Evolutionary conservation across 164 flowering plant species (phyloP), one percentile per base, ranked within the genome.

Genomic region (Aristolochia fimbriata): DNA sequence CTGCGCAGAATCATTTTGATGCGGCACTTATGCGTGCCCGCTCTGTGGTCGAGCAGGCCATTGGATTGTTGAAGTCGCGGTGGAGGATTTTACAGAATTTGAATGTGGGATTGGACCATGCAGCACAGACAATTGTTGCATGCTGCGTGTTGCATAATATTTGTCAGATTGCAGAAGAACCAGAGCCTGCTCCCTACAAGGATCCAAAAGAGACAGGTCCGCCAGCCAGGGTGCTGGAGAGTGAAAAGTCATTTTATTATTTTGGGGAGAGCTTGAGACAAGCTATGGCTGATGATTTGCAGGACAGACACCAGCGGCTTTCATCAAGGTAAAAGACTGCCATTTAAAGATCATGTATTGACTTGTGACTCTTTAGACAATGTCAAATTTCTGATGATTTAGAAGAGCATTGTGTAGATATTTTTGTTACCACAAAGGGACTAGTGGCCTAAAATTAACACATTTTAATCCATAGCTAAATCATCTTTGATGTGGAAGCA

Each of bases 131-230:
- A 0, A 84, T 93, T 61, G 96, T 93, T 25, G 98, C 98, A 7
- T 89, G 97, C 57, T 92, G 97, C 65, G 97, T 90, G 59, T 72
- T 93, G 83, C 98, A 89, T 70, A 93, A 93, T 70, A 65, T 93
- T 67, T 93, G 98, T 67, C 97, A 93, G 77, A 74, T 93, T 68
- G 96, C 96, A 0, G 86, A 87, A 65, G 98, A 92, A 70, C 98
- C 98, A 0, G 98, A 87, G 70, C 96, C 96, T 0, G 77, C 78
- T 65, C 71, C 70, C 24, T 87, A 76, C 77, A 85, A 77, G 80
- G 98, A 88, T 50, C 85, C 89, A 0, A 86, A 79, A 66, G 98
- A 92, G 77, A 74, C 51, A 1, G 88, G 86, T 9, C 60, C 74
- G 17, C 73, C 72, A 0, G 79, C 95, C 0, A 74, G 87, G 74